Conservation (phyloP, 1,139 yeast genomes). For the Ogataea hybrid region DNA sequence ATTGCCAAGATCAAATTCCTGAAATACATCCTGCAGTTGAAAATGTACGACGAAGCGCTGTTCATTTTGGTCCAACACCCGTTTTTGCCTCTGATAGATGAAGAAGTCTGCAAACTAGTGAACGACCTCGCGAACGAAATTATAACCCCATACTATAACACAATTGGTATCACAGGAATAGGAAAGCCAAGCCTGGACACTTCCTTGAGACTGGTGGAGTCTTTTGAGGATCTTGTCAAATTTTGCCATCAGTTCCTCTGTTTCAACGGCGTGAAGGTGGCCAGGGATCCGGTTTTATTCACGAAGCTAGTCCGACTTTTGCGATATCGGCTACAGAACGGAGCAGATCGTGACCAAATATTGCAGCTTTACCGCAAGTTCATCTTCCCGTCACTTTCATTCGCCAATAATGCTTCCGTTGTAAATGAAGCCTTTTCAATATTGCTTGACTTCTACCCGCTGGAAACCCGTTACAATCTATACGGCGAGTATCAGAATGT, state of each 20-base stretch:
- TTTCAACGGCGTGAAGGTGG: conserved; percentile 58
- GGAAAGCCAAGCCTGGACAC: conserved; percentile 3
- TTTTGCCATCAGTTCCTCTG: conserved; percentile 49
- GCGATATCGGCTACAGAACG: conserved; percentile 36
- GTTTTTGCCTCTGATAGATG: conserved; percentile 54
- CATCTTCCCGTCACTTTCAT: conserved; percentile 66
- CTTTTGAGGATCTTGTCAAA: conserved; percentile 44
- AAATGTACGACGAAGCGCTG: conserved; percentile 63
- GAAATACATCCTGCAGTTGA: conserved; percentile 55
- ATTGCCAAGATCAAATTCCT: conserved; percentile 44
- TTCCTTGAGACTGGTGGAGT: conserved; percentile 38
- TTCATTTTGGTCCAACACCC: conserved; percentile 64
- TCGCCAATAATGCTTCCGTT: conserved; percentile 59
- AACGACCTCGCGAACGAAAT: conserved; percentile 48
- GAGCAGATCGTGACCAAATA: conserved; percentile 46
- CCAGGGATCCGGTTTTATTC: conserved; percentile 47
- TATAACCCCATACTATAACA: conserved; percentile 49
- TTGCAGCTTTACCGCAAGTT: conserved; percentile 61
- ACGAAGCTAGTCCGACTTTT: conserved; percentile 64
- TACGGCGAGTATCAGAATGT: conserved; percentile 76
- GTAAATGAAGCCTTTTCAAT: conserved; percentile 60
- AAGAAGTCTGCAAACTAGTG: conserved; percentile 49
- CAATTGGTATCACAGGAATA: conserved; percentile 1
- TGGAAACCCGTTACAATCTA: conserved; percentile 68
- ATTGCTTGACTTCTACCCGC: conserved; percentile 47